A percentile compares a stretch with the other conserved stretches of the same genome.
These are phyloP conservation scores for Xylaria acuta DNA, from an alignment of 495 filamentous ascomycete genomes.

Conservation along the genomic window DNA sequence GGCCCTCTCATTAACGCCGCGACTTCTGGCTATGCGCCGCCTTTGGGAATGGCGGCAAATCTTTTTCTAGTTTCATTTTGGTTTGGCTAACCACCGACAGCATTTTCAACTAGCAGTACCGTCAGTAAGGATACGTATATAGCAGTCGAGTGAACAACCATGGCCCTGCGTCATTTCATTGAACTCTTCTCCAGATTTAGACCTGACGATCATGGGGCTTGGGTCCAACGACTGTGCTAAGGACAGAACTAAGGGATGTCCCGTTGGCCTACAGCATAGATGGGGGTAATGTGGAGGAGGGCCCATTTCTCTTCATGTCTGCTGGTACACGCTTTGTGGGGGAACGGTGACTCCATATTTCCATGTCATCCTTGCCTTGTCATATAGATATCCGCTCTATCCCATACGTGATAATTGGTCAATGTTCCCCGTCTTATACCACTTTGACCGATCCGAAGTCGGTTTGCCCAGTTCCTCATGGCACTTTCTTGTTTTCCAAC, in stretches of 20 bases:
- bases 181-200: slow-evolving; percentile 22
- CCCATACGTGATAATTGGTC: slow-evolving; percentile 21
- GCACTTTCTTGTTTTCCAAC: slow-evolving; percentile 17
- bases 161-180: neutral
- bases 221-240: neutral
- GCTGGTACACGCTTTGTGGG: slow-evolving; percentile 19
- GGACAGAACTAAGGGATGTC: neutral
- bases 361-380: slow-evolving; percentile 12
- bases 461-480: slow-evolving; percentile 18
- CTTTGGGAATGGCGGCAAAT: neutral
- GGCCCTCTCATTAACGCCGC: neutral
- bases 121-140: slow-evolving; percentile 10
- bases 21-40: neutral
- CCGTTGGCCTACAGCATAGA: slow-evolving; percentile 12
- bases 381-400: slow-evolving; percentile 2
- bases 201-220: slow-evolving; percentile 19
- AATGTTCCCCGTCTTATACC: slow-evolving; percentile 15
- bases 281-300: slow-evolving; percentile 28
- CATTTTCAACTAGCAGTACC: neutral
- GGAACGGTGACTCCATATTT: slow-evolving; percentile 23
- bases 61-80: neutral
- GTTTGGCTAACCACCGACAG: neutral
- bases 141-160: neutral
- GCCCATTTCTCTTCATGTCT: slow-evolving; percentile 21
- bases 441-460: slow-evolving; percentile 15